A percentile compares a stretch with the other conserved stretches of the same genome.
phyloP scores from a whole-genome alignment of 1,139 yeast species.

The Debaryomyces coudertii region DNA sequence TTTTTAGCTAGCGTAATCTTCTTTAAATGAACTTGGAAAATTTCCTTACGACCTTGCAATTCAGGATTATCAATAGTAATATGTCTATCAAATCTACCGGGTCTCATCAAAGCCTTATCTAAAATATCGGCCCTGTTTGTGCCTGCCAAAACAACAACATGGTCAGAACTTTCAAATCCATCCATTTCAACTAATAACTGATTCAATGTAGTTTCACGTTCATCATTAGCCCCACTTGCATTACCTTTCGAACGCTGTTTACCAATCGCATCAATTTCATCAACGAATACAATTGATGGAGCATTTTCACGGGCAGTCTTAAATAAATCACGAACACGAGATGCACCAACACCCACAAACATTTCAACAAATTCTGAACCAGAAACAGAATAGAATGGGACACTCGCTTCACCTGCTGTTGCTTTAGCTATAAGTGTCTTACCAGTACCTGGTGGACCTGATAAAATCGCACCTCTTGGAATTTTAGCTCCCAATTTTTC shows the following conservation, averaged over 20 bases:
- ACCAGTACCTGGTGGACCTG: slow-evolving; percentile 99
- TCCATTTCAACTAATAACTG: slow-evolving; percentile 98
- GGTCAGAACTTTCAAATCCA: slow-evolving; percentile 88
- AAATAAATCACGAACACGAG: slow-evolving; percentile 93
- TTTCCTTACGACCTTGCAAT: slow-evolving; percentile 88
- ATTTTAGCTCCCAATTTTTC: slow-evolving; percentile 94
- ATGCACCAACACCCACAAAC: slow-evolving; percentile 99
- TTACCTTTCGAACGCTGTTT: slow-evolving; percentile 86
- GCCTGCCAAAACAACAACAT: slow-evolving; percentile 96
- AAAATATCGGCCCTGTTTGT: slow-evolving; percentile 93
- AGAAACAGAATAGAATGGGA: slow-evolving; percentile 90
- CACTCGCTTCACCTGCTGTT: slow-evolving; percentile 98
- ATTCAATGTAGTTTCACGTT: slow-evolving; percentile 93
- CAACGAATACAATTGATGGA: slow-evolving; percentile 91
- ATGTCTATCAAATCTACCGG: slow-evolving; percentile 96
- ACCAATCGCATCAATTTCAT: slow-evolving; percentile 98
- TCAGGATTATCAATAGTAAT: slow-evolving; percentile 91
- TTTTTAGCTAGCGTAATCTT: slow-evolving; percentile 59
- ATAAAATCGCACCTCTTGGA: slow-evolving; percentile 95
- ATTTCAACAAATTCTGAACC: slow-evolving; percentile 99
- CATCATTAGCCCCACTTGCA: slow-evolving; percentile 89
- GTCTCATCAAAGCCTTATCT: slow-evolving; percentile 91
- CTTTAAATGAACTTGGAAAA: slow-evolving; percentile 80
- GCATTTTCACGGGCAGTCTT: slow-evolving; percentile 91
- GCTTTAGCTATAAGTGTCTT: slow-evolving; percentile 97